Conservation (phyloP, 2,329 filamentous ascomycete species). For the Ploettnerulaceae sp. region DNA sequence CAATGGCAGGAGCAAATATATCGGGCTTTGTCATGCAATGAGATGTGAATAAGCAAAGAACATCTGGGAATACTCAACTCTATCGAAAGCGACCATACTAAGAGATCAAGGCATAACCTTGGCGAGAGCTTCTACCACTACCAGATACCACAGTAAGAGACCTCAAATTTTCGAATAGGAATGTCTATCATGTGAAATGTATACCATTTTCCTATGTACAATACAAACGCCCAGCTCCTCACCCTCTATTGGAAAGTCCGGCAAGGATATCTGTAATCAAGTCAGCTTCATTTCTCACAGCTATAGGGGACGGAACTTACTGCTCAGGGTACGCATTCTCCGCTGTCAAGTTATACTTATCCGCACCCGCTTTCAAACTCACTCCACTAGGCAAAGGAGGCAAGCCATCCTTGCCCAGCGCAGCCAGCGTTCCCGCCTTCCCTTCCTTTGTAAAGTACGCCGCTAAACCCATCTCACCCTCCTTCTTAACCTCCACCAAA, state of each 20-base stretch:
- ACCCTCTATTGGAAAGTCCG: slow-evolving; percentile 51
- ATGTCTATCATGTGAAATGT: not conserved
- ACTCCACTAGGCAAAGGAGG: slow-evolving; percentile 77
- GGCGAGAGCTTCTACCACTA: no score
- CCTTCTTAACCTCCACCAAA: slow-evolving; percentile 69
- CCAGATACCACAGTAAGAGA: no score
- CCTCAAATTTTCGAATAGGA: not conserved
- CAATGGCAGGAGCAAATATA: no score
- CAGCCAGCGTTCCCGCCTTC: slow-evolving; percentile 46
- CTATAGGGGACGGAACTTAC: slow-evolving; percentile 46
- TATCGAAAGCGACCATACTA: no score
- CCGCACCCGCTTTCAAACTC: slow-evolving; percentile 49
- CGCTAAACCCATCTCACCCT: slow-evolving; percentile 69
- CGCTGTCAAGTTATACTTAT: slow-evolving; percentile 59
- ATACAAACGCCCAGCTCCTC: slow-evolving; percentile 14
- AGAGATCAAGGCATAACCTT: no score
- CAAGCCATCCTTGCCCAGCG: slow-evolving; percentile 71
- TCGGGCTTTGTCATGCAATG: no score
- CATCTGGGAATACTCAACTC: no score
- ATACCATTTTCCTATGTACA: slow-evolving; percentile 25
- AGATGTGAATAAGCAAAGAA: no score
- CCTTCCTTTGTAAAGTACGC: slow-evolving; percentile 65
- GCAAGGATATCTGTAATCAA: slow-evolving; percentile 53
- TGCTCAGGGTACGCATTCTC: slow-evolving; percentile 66
- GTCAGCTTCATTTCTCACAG: slow-evolving; percentile 30